phyloP scores from a whole-genome alignment of 2,329 filamentous ascomycete species.

The Penicillium frequentans region DNA sequence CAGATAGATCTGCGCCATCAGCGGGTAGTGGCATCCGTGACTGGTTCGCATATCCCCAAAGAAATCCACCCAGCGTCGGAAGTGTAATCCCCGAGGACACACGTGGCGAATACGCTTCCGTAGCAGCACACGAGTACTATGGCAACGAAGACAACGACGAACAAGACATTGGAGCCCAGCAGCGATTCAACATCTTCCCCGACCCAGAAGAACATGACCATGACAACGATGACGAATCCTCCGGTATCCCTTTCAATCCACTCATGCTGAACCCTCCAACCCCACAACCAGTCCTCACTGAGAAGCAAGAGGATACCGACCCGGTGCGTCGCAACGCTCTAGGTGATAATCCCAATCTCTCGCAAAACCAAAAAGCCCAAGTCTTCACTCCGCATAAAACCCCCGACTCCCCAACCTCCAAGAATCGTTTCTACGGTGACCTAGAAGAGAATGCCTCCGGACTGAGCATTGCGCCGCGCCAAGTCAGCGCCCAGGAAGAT shows the following conservation, averaged over 20 bases:
- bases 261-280: constrained; percentile 49
- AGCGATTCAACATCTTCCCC: constrained; percentile 34
- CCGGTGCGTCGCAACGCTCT: constrained; percentile 33
- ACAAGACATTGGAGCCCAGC: constrained; percentile 38
- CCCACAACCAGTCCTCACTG: constrained; percentile 33
- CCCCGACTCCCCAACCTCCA: constrained; percentile 22
- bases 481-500: constrained; percentile 22
- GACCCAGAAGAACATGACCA: constrained; percentile 33
- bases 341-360: constrained; percentile 36
- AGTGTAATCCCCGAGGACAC: constrained; percentile 34
- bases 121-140: constrained; percentile 35
- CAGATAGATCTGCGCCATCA: constrained; percentile 26
- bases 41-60: constrained; percentile 35
- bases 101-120: constrained; percentile 39
- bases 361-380: constrained; percentile 24
- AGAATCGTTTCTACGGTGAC: constrained; percentile 44
- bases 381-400: constrained; percentile 21
- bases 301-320: constrained; percentile 24
- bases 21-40: constrained; percentile 30
- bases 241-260: constrained; percentile 38
- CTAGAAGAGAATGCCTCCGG: constrained; percentile 26
- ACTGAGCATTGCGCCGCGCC: constrained; percentile 17
- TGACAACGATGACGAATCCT: constrained; percentile 21
- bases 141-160: constrained; percentile 34
- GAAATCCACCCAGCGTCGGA: constrained; percentile 27